Base-by-base conservation (phyloP, 768 basidiomycete genomes). In the Kwoniella europaea region DNA sequence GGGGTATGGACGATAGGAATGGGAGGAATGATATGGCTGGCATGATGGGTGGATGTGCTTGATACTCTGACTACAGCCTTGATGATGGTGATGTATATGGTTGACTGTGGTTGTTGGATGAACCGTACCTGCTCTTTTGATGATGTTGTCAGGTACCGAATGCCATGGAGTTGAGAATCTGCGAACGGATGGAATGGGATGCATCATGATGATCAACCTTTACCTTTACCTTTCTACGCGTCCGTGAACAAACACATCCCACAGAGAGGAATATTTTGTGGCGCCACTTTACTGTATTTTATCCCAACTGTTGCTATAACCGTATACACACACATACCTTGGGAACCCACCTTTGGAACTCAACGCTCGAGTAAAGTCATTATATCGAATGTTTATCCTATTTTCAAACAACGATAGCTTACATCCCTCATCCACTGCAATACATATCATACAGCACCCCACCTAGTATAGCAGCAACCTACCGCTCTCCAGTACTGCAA, bases 21-120 rank as follows among this genome's bases (percentile, higher is more conserved):
- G 82, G 82, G 43, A 83, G 79, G 74, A 83, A 82, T 41, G 78
- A 79, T 57, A 82, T 76, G 13, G 81, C 70, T 43, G 82, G 81
- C 82, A 83, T 83, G 6, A 10, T 66, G 64, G 18, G 7, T 22
- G 15, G 15, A 7, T 29, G 46, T 63, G 35, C 35, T 35, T 35
- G 35, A 35, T 35, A 35, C 6, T 35, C 35, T 35, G 35, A 35
- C 35, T 4, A 35, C 35, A 35, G 35, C 35, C 35, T 35, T 35
- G 35, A 35, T 35, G 35, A 50, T 50, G 46, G 46, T 50, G 46
- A 18, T 15, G 12, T 50, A 50, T 18, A 10, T 18, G 46, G 46
- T 50, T 1, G 46, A 50, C 13, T 13, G 46, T 50, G 46, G 18
- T 4, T 13, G 46, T 50, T 13, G 18, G 13, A 18, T 13, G 46